These are phyloP conservation scores for Blastomyces parvus DNA, from an alignment of 2,329 filamentous ascomycete species.

Conservation along the genomic window DNA sequence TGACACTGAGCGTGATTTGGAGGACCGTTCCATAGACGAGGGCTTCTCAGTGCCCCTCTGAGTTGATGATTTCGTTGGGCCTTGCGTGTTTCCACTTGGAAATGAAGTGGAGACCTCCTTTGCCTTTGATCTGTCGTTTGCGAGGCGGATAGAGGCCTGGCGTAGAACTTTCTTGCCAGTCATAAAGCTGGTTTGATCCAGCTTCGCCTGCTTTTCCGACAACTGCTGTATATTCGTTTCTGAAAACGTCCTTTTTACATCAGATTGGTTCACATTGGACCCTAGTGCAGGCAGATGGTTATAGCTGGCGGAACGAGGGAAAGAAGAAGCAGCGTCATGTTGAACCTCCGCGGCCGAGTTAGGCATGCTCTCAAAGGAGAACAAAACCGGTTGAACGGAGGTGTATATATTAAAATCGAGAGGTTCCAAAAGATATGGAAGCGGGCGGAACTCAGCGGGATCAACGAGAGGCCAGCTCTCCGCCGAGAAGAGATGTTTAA, in stretches of 20 bases:
- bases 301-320: slow-evolving; percentile 51
- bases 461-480: slow-evolving; percentile 36
- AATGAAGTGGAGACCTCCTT: slow-evolving; percentile 31
- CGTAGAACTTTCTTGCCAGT: slow-evolving; percentile 35
- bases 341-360: slow-evolving; percentile 20
- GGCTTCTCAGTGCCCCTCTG: slow-evolving; percentile 18
- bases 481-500: slow-evolving; percentile 24
- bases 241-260: slow-evolving; percentile 42
- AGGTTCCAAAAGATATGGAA: slow-evolving; percentile 11
- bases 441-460: slow-evolving; percentile 24
- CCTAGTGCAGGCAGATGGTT: slow-evolving; percentile 42
- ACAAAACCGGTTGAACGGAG: background rate
- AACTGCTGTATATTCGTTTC: slow-evolving; percentile 39
- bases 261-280: slow-evolving; percentile 25
- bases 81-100: slow-evolving; percentile 28
- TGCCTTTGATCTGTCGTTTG: slow-evolving; percentile 21
- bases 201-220: slow-evolving; percentile 25
- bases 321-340: slow-evolving; percentile 17
- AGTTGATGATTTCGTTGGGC: slow-evolving; percentile 20
- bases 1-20: slow-evolving; percentile 34
- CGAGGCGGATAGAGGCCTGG: slow-evolving; percentile 31
- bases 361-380: slow-evolving; percentile 26
- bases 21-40: slow-evolving; percentile 26
- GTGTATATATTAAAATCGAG: background rate
- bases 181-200: slow-evolving; percentile 28